Evolutionary conservation across 495 filamentous ascomycete genomes (phyloP).

Genomic region (Lasiosphaeris hirsuta): DNA sequence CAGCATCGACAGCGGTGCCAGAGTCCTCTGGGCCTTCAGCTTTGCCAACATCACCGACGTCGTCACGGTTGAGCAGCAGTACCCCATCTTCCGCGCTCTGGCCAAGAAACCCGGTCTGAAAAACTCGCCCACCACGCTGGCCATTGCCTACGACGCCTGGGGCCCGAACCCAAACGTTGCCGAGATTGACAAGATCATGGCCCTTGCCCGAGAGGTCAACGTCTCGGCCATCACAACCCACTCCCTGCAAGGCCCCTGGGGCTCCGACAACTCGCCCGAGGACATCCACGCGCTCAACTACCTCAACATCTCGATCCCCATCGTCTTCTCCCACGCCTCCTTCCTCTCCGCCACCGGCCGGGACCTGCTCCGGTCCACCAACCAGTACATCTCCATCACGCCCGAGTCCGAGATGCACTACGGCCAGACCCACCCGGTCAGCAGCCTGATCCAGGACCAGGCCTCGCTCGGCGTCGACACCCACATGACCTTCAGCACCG

Average conservation of each 20-base stretch:
- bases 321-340: constrained; percentile 42
- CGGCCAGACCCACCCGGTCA: constrained; percentile 37
- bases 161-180: constrained; percentile 21
- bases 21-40: constrained; percentile 36
- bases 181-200: constrained; percentile 28
- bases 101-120: constrained; percentile 18
- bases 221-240: constrained; percentile 38
- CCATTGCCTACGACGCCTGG: constrained; percentile 39
- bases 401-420: constrained; percentile 48
- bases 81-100: constrained; percentile 29
- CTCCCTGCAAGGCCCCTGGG: constrained; percentile 33
- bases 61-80: constrained; percentile 27
- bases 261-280: constrained; percentile 35
- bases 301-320: constrained; percentile 34
- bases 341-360: constrained; percentile 30
- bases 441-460: constrained; percentile 38
- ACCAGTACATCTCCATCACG: constrained; percentile 45
- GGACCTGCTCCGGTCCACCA: constrained; percentile 31
- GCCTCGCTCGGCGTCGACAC: constrained; percentile 45
- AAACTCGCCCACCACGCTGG: constrained; percentile 25
- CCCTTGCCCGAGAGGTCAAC: constrained; percentile 24
- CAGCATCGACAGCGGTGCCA: constrained; percentile 38
- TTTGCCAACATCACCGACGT: constrained; percentile 20
- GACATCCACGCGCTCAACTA: constrained; percentile 29
- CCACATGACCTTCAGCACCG: constrained; percentile 42